These are phyloP conservation scores for Alternaria angustiovoidea DNA, from an alignment of 2,329 filamentous ascomycete genomes.

Conservation along the genomic window DNA sequence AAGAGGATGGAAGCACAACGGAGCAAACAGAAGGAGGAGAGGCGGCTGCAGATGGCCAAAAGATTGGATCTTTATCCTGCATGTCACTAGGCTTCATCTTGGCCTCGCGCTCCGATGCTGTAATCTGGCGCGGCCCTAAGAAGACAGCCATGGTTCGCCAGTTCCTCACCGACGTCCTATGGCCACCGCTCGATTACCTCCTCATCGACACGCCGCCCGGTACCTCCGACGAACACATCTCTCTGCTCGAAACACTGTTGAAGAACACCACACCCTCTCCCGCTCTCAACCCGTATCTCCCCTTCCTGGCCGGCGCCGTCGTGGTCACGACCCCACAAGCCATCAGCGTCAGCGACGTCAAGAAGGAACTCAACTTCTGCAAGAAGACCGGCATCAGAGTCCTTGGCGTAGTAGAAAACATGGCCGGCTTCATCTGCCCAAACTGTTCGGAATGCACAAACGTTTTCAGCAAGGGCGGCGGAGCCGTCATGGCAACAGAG, in stretches of 20 bases:
- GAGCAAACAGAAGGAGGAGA: background rate
- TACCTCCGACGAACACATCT: conserved; percentile 97
- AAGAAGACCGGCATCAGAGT: conserved; percentile 80
- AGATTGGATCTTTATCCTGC: conserved; percentile 73
- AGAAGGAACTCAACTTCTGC: conserved; percentile 95
- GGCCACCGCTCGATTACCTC: conserved; percentile 86
- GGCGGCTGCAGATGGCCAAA: conserved; percentile 14
- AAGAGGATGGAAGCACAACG: background rate
- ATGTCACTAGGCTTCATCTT: conserved; percentile 96
- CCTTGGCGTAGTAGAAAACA: conserved; percentile 94
- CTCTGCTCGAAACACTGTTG: conserved; percentile 82
- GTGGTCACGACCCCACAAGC: conserved; percentile 97
- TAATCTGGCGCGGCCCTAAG: conserved; percentile 97
- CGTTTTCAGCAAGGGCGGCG: conserved; percentile 90
- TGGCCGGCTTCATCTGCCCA: conserved; percentile 88
- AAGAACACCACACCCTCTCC: conserved; percentile 38
- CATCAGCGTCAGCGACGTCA: conserved; percentile 89
- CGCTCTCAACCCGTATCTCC: conserved; percentile 12
- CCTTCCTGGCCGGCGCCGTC: conserved; percentile 78
- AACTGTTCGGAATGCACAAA: conserved; percentile 85
- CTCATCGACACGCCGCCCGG: conserved; percentile 96
- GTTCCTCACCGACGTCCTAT: conserved; percentile 90
- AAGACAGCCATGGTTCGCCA: conserved; percentile 99
- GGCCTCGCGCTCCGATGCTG: conserved; percentile 82
- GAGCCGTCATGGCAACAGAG: conserved; percentile 85